phyloP scores from a whole-genome alignment of 176 grass and related monocot species.

The Oryza glaberrima region DNA sequence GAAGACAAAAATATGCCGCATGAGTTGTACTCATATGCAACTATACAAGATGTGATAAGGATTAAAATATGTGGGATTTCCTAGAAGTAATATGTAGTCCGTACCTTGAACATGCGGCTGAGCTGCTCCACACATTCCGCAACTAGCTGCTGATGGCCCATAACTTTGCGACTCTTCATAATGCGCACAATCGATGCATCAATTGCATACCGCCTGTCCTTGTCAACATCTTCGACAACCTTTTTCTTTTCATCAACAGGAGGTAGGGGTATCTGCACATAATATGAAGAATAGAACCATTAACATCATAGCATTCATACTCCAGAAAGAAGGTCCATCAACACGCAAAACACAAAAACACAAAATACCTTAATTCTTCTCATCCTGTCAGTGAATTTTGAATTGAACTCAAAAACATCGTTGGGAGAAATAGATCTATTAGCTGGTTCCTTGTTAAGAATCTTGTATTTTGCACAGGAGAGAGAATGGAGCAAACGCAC shows the following conservation, averaged over 20 bases:
- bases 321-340: not conserved
- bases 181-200: conserved; percentile 97
- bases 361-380: conserved; percentile 86
- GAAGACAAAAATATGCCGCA: not conserved
- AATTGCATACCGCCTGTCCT: conserved; percentile 93
- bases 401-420: conserved; percentile 89
- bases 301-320: not conserved
- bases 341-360: conserved; percentile 7
- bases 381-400: conserved; percentile 93
- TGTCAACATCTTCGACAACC: conserved; percentile 96
- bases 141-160: conserved; percentile 84
- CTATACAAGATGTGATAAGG: not conserved
- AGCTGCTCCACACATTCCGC: conserved; percentile 97
- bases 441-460: conserved; percentile 87
- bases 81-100: not conserved
- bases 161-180: conserved; percentile 95
- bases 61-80: not conserved
- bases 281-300: not conserved
- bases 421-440: conserved; percentile 78
- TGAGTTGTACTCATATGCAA: not conserved
- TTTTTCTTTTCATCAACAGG: conserved; percentile 99
- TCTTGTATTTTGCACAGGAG: conserved; percentile 96
- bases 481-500: conserved; percentile 96
- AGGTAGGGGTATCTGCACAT: conserved; percentile 73
- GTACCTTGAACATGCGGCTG: conserved; percentile 94